These are phyloP conservation scores for Leishmania aethiopica DNA, from an alignment of 208 protist species.

Conservation along the genomic window DNA sequence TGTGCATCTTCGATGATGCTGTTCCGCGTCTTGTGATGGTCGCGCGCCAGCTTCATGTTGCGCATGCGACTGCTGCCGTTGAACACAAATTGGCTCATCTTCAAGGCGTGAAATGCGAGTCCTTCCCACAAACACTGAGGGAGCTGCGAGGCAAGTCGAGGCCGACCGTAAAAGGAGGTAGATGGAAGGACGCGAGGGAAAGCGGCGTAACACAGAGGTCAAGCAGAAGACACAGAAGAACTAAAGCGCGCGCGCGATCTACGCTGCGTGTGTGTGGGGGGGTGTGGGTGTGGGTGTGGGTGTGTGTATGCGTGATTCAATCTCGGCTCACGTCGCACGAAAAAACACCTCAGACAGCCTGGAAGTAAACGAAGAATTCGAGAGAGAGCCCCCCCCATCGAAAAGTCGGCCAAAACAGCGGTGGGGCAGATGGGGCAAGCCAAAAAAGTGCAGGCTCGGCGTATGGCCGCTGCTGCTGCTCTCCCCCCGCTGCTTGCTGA, in stretches of 20 bases:
- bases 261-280: background rate
- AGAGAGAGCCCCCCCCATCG: background rate
- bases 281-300: background rate
- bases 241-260: background rate
- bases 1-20: constrained; percentile 61
- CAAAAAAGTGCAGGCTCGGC: background rate
- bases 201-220: background rate
- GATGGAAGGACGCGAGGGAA: constrained; percentile 4
- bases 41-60: constrained; percentile 61
- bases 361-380: background rate
- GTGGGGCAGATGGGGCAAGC: background rate
- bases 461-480: background rate
- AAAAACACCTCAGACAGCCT: background rate
- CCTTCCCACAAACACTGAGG: background rate
- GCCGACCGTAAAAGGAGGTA: constrained; percentile 3
- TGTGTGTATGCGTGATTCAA: background rate
- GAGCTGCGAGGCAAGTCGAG: background rate
- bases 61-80: constrained; percentile 67
- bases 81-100: constrained; percentile 58
- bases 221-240: constrained; percentile 8
- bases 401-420: background rate
- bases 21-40: constrained; percentile 55
- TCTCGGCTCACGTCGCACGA: background rate
- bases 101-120: background rate
- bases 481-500: background rate